Percentiles rank a stretch among this genome's conserved stretches.
phyloP scores from a whole-genome alignment of 331 rosid genomes.

The Dryas integrifolia region DNA sequence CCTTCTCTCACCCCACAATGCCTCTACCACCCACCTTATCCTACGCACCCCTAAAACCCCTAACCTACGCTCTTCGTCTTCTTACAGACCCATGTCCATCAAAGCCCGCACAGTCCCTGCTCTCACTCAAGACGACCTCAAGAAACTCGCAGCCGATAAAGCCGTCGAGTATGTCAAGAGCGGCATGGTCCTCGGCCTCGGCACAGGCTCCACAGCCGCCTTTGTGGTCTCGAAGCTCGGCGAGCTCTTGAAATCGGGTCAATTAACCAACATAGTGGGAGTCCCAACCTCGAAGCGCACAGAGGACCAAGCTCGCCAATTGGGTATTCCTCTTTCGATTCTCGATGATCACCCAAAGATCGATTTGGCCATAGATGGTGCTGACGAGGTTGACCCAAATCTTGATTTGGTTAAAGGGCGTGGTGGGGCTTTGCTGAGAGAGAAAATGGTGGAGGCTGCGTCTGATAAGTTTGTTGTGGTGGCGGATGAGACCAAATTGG shows the following conservation, averaged over 20 bases:
- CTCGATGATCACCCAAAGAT: constrained; percentile 68
- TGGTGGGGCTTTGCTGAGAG: constrained; percentile 72
- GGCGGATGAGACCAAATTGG: constrained; percentile 67
- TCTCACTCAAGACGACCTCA: constrained; percentile 80
- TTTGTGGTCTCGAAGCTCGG: constrained; percentile 83
- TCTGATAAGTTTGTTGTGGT: constrained; percentile 70
- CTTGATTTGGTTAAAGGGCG: constrained; percentile 81
- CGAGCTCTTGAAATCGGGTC: constrained; percentile 52
- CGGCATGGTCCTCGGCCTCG: constrained; percentile 91
- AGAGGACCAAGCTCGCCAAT: constrained; percentile 72
- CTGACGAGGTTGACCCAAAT: constrained; percentile 80
- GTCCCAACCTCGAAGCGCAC: constrained; percentile 83
- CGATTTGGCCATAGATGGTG: constrained; percentile 86
- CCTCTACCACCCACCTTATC: constrained; percentile 49
- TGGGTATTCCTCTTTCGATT: constrained; percentile 75
- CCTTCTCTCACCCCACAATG: constrained; percentile 43
- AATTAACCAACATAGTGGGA: constrained; percentile 59
- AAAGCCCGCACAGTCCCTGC: constrained; percentile 51
- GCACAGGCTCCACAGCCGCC: constrained; percentile 91
- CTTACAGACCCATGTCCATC: constrained; percentile 28
- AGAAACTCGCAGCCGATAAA: constrained; percentile 76
- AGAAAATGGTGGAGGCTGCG: constrained; percentile 87
- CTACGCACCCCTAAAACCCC: constrained; percentile 45
- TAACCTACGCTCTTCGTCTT: constrained; percentile 36
- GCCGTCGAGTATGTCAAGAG: constrained; percentile 73